phyloP scores from a whole-genome alignment of 1,284 basidiomycete species.

The Moesziomyces parantarcticus region DNA sequence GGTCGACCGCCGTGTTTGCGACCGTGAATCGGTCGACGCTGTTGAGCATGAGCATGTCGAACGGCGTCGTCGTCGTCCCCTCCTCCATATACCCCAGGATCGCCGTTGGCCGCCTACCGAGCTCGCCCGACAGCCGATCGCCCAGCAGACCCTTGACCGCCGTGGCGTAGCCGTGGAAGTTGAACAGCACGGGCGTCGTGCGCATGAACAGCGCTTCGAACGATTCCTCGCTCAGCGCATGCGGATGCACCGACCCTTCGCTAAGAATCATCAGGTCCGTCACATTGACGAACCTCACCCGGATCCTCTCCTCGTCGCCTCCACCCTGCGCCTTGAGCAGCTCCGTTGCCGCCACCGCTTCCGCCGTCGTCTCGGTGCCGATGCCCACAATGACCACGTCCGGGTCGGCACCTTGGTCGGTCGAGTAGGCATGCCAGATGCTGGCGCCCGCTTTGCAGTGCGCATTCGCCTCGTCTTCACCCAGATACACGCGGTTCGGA shows the following conservation, averaged over 20 bases:
- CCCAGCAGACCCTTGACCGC: slow-evolving; percentile 44
- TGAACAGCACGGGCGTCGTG: slow-evolving; percentile 74
- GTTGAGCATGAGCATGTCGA: slow-evolving; percentile 71
- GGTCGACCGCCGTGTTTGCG: slow-evolving; percentile 69
- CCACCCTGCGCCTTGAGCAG: slow-evolving; percentile 43
- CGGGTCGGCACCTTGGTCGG: slow-evolving; percentile 70
- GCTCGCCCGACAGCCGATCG: slow-evolving; percentile 34
- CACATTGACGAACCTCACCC: slow-evolving; percentile 65
- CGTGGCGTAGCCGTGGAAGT: slow-evolving; percentile 75
- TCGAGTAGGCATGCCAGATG: slow-evolving; percentile 70
- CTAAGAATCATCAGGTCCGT: slow-evolving; percentile 79
- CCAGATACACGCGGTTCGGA: slow-evolving; percentile 62
- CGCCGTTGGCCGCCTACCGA: slow-evolving; percentile 7
- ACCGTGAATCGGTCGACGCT: slow-evolving; percentile 70
- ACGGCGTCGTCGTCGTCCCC: slow-evolving; percentile 71
- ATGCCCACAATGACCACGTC: slow-evolving; percentile 71
- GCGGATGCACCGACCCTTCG: slow-evolving; percentile 78
- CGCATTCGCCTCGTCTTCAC: slow-evolving; percentile 68
- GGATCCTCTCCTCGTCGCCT: slow-evolving; percentile 52
- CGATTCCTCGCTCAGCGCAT: slow-evolving; percentile 75
- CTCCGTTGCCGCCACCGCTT: slow-evolving; percentile 68
- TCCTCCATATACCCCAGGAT: slow-evolving; percentile 69
- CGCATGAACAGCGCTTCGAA: slow-evolving; percentile 69
- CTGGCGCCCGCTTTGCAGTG: slow-evolving; percentile 68
- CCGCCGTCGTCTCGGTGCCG: slow-evolving; percentile 71